phyloP scores from a whole-genome alignment of 2,329 filamentous ascomycete species.

The Xylariaceae sp. region DNA sequence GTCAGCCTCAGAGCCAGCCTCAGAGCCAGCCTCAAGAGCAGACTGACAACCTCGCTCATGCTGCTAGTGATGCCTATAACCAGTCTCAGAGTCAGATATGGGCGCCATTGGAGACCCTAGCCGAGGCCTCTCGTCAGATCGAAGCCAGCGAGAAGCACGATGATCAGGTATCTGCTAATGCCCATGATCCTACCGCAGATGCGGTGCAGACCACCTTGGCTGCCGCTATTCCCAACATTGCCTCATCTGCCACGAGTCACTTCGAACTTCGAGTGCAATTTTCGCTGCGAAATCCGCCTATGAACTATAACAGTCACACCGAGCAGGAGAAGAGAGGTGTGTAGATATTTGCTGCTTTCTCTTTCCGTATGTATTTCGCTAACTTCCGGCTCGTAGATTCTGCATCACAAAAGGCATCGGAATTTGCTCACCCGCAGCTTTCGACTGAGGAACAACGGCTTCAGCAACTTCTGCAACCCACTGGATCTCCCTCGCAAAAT shows the following conservation, averaged over 20 bases:
- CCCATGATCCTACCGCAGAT: conserved; percentile 22
- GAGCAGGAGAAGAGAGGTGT: conserved; percentile 38
- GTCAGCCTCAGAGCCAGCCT: not conserved
- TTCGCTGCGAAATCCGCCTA: conserved; percentile 52
- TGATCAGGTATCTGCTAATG: conserved; percentile 34
- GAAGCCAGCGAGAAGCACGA: conserved; percentile 61
- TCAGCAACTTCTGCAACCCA: conserved; percentile 41
- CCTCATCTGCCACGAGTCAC: conserved; percentile 18
- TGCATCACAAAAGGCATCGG: conserved; percentile 14
- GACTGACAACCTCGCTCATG: conserved; percentile 36
- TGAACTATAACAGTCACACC: conserved; percentile 43
- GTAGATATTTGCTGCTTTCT: conserved; percentile 15
- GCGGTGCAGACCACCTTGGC: conserved; percentile 27
- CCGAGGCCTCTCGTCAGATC: conserved; percentile 80
- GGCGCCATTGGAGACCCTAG: conserved; percentile 79
- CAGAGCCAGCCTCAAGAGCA: conserved; percentile 21
- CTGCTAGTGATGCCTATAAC: not conserved
- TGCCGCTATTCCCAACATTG: conserved; percentile 19
- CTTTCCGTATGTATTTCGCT: conserved; percentile 19
- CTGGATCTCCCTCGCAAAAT: conserved; percentile 41
- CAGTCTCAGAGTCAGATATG: conserved; percentile 48
- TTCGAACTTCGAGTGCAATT: conserved; percentile 58
- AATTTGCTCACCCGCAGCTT: conserved; percentile 32
- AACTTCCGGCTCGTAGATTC: conserved; percentile 17
- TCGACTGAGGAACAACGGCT: conserved; percentile 47